A percentile compares a stretch with the other conserved stretches of the same genome.
Evolutionary conservation across 2,329 filamentous ascomycete genomes (phyloP).

Genomic region (Blastomyces parvus): DNA sequence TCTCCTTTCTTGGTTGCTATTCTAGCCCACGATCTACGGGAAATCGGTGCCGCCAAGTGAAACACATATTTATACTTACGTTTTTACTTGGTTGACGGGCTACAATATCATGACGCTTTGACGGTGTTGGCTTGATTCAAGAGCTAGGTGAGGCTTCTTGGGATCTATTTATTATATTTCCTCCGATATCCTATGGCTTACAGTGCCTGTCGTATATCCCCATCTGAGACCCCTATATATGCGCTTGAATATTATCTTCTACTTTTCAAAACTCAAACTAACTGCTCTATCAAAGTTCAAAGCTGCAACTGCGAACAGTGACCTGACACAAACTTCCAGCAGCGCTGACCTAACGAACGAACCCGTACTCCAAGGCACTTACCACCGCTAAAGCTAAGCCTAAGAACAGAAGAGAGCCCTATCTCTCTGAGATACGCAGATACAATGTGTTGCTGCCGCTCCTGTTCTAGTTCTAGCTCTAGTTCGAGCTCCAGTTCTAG

Average conservation of each 20-base stretch:
- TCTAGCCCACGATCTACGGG: not conserved
- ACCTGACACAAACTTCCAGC: not conserved
- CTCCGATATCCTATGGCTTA: not conserved
- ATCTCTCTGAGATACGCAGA: not conserved
- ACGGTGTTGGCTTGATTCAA: not conserved
- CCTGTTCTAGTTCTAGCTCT: not conserved
- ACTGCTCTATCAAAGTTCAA: not conserved
- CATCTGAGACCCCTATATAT: not conserved
- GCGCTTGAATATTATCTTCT: not conserved
- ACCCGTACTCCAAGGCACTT: not conserved
- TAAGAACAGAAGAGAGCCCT: not conserved
- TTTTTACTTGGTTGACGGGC: not conserved
- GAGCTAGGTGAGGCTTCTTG: not conserved
- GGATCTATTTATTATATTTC: not conserved
- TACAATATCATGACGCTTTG: conserved; percentile 3
- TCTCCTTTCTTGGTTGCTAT: not conserved
- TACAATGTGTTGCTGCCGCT: conserved; percentile 4
- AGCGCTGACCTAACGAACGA: not conserved
- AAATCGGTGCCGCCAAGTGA: not conserved
- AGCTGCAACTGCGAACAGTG: not conserved
- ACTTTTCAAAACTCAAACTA: not conserved
- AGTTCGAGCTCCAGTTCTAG: conserved; percentile 10
- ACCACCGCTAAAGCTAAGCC: not conserved
- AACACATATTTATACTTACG: not conserved
- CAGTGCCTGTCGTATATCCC: not conserved